Percentiles rank a stretch among this genome's conserved stretches.
Evolutionary conservation across 495 filamentous ascomycete genomes (phyloP).

Genomic region (Xylaria curta): DNA sequence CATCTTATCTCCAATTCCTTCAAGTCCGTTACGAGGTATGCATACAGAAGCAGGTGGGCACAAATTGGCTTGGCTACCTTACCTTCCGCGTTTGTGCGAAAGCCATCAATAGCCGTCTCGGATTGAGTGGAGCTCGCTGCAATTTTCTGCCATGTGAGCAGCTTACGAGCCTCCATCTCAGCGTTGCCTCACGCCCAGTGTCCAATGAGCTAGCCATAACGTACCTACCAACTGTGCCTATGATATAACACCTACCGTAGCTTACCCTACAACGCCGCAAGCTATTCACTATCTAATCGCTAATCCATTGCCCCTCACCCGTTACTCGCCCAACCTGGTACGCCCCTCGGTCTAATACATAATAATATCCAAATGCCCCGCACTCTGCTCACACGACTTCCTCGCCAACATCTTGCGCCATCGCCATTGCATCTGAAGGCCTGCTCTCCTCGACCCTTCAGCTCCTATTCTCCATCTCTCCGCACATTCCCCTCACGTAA

Average conservation of each 20-base stretch:
- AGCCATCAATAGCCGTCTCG: slow-evolving; percentile 37
- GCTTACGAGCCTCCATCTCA: slow-evolving; percentile 15
- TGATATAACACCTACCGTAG: not conserved
- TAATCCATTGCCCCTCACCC: slow-evolving; percentile 25
- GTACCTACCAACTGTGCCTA: too few relatives aligned
- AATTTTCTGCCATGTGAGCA: slow-evolving; percentile 35
- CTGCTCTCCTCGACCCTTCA: not conserved
- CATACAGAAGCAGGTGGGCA: not conserved
- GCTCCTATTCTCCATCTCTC: slow-evolving; percentile 10
- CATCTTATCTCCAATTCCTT: not conserved
- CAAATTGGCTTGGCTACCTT: not conserved
- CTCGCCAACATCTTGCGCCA: slow-evolving; percentile 30
- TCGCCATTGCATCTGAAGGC: slow-evolving; percentile 20
- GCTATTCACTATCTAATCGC: slow-evolving; percentile 10
- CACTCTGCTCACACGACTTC: slow-evolving; percentile 45
- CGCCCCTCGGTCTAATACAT: not conserved
- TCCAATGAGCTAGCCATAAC: slow-evolving; percentile 16
- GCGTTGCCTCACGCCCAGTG: not conserved
- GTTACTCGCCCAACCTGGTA: not conserved
- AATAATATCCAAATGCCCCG: slow-evolving; percentile 46
- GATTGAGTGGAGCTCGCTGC: slow-evolving; percentile 8
- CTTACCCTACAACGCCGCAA: not conserved
- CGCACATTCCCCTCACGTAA: not conserved
- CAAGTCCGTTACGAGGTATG: not conserved
- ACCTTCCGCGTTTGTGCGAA: slow-evolving; percentile 20